These are phyloP conservation scores for Penicillium rolfsii DNA, from an alignment of 2,329 filamentous ascomycete species.

Conservation along the genomic window DNA sequence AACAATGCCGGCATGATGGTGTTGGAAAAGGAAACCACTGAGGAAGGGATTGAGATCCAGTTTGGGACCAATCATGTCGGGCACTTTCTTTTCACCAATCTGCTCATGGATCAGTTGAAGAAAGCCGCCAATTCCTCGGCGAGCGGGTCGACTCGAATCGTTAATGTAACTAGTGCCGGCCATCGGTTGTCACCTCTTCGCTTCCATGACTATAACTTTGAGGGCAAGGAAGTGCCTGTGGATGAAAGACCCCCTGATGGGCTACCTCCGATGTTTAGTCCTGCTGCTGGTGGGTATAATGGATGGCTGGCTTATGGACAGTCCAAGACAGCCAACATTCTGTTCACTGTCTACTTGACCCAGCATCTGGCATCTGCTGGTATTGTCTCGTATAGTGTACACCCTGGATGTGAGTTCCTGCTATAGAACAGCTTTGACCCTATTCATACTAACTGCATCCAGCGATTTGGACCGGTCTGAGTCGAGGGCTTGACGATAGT, in stretches of 20 bases:
- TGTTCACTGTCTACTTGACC: constrained; percentile 46
- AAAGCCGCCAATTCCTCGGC: neutral
- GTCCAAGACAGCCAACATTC: constrained; percentile 56
- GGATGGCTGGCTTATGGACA: constrained; percentile 51
- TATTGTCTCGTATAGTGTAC: constrained; percentile 44
- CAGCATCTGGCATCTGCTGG: constrained; percentile 30
- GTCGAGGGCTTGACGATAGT: constrained; percentile 24
- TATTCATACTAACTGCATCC: neutral
- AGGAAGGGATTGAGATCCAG: constrained; percentile 37
- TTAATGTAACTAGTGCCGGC: constrained; percentile 18
- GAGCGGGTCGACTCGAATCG: constrained; percentile 9
- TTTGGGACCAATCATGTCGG: constrained; percentile 40
- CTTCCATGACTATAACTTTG: constrained; percentile 33
- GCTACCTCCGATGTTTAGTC: constrained; percentile 18
- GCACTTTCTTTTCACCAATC: constrained; percentile 40
- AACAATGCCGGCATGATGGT: constrained; percentile 43
- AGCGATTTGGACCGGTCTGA: constrained; percentile 33
- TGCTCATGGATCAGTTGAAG: constrained; percentile 30
- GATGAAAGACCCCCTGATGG: constrained; percentile 18
- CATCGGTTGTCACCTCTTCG: constrained; percentile 28
- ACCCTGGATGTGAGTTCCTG: constrained; percentile 40
- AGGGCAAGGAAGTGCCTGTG: constrained; percentile 7
- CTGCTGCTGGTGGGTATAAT: constrained; percentile 33
- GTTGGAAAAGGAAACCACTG: constrained; percentile 26
- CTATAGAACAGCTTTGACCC: neutral